A percentile compares a stretch with the other conserved stretches of the same genome.
Conservation (phyloP, 192 early-diverging fungal genomes). For the Backusella liffmaniae region DNA sequence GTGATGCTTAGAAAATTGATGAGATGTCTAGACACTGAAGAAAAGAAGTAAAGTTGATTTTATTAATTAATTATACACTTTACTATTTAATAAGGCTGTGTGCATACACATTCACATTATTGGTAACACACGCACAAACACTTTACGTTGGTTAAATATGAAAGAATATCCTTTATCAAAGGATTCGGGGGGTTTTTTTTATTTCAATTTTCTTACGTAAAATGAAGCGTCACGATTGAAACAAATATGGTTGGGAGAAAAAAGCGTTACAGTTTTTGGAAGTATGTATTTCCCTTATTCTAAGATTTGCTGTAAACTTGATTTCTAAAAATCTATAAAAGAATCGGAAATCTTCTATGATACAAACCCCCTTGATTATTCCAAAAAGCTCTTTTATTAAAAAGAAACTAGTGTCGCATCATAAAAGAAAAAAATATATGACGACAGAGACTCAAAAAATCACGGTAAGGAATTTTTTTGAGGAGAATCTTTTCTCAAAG, state of each 20-base stretch:
- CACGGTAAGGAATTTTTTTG: not conserved
- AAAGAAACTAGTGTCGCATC: not conserved
- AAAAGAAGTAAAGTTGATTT: no score
- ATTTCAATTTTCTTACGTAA: not conserved
- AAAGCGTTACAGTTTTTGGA: not conserved
- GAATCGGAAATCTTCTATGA: not conserved
- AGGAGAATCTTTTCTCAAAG: not conserved
- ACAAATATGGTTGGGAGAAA: not conserved
- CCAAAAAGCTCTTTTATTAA: not conserved
- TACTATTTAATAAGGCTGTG: not conserved
- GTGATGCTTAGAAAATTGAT: not conserved
- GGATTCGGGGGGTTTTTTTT: no score
- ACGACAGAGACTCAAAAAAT: not conserved
- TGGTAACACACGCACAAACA: not conserved
- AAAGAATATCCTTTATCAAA: no score
- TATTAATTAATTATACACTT: no score
- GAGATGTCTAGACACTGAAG: not conserved
- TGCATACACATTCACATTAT: not conserved
- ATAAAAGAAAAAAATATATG: not conserved
- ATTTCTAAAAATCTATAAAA: not conserved
- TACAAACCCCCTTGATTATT: not conserved
- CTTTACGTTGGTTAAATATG: not conserved
- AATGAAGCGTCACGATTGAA: not conserved
- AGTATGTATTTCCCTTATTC: not conserved
- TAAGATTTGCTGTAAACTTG: not conserved